Conservation (phyloP, 129 eudicot genomes). For the Centella asiatica region DNA sequence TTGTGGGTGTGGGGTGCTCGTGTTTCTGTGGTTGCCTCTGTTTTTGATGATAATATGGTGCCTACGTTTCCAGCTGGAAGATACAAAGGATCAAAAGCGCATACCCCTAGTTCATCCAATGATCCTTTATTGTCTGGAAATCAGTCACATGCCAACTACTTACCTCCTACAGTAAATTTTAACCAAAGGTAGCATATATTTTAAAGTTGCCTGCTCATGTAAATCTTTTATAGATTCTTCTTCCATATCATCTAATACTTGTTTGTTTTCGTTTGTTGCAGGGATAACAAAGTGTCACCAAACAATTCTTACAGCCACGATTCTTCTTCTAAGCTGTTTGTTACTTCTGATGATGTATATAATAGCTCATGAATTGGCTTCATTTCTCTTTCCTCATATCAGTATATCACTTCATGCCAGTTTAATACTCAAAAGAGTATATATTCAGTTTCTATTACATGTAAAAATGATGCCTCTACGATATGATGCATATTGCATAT, state of each 20-base stretch:
- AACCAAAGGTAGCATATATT: conserved; percentile 27
- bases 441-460: background rate
- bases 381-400: background rate
- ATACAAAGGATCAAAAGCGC: conserved; percentile 30
- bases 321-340: conserved; percentile 26
- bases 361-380: background rate
- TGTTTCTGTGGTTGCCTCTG: conserved; percentile 5
- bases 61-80: conserved; percentile 51
- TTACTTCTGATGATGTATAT: conserved; percentile 64
- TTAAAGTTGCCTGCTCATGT: conserved; percentile 1
- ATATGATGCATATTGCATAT: too few relatives aligned
- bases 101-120: conserved; percentile 16
- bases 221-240: background rate
- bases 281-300: conserved; percentile 33
- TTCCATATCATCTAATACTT: background rate
- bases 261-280: conserved; percentile 16
- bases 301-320: conserved; percentile 18
- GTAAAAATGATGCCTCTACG: background rate
- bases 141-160: conserved; percentile 25
- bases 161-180: conserved; percentile 21
- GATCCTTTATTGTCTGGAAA: conserved; percentile 22
- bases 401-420: background rate
- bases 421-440: too few relatives aligned
- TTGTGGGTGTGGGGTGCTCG: too few relatives aligned
- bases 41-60: background rate